Evolutionary conservation across 768 basidiomycete species (phyloP).

Genomic region (Hortiboletus campestris): DNA sequence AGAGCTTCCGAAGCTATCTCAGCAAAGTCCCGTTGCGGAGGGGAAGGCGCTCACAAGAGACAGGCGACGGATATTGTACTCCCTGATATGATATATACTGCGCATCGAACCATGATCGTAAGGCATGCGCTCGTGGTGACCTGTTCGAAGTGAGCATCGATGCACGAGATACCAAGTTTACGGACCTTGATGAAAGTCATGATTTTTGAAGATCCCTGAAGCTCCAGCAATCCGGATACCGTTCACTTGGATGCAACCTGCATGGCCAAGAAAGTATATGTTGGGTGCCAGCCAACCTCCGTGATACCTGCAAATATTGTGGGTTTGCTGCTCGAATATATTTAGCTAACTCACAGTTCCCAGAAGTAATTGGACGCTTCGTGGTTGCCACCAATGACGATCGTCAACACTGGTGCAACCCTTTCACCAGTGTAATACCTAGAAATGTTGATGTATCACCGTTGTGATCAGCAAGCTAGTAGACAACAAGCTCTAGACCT

Average conservation of each 20-base stretch:
- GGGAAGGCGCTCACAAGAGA: constrained; percentile 52
- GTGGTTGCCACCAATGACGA: constrained; percentile 97
- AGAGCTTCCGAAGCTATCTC: constrained; percentile 40
- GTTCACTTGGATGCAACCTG: constrained; percentile 85
- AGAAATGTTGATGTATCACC: constrained; percentile 2
- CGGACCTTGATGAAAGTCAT: constrained; percentile 70
- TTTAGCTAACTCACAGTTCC: constrained; percentile 68
- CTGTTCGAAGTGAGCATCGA: constrained; percentile 34
- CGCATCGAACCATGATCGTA: constrained; percentile 71
- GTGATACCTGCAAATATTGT: constrained; percentile 62
- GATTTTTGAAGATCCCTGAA: constrained; percentile 85
- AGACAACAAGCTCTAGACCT: constrained; percentile 10
- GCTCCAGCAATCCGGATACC: constrained; percentile 87
- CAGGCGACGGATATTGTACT: constrained; percentile 77
- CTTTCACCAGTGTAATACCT: constrained; percentile 88
- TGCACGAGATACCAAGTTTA: neutral
- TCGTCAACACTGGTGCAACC: constrained; percentile 81
- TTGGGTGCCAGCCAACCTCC: constrained; percentile 97
- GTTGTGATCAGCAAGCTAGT: neutral
- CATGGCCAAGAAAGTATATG: constrained; percentile 93
- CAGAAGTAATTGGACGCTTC: constrained; percentile 96
- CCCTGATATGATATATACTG: constrained; percentile 88
- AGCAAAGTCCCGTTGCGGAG: neutral
- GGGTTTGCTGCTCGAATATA: neutral
- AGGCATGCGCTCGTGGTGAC: constrained; percentile 80